A percentile compares a stretch with the other conserved stretches of the same genome.
Evolutionary conservation across 169 alveolate species (phyloP).

Genomic region (Plasmodium vivax): DNA sequence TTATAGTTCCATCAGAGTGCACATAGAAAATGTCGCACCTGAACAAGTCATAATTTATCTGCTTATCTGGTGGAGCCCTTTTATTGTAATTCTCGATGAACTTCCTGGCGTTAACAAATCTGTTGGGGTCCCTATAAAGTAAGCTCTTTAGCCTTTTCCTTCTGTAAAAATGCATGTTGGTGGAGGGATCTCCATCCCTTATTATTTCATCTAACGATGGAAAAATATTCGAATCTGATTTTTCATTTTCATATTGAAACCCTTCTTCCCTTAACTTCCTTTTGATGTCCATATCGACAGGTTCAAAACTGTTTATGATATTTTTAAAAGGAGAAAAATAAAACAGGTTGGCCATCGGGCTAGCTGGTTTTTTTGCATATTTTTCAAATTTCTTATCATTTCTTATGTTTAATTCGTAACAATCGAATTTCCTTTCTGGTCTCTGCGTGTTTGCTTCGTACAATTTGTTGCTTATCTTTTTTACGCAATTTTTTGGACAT

Average conservation of each 20-base stretch:
- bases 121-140: conserved; percentile 81
- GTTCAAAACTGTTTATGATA: conserved; percentile 73
- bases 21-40: conserved; percentile 80
- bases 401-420: conserved; percentile 79
- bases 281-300: conserved; percentile 45
- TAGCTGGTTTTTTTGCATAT: conserved; percentile 81
- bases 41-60: conserved; percentile 76
- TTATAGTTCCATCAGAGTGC: conserved; percentile 86
- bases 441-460: conserved; percentile 16
- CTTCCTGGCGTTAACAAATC: conserved; percentile 77
- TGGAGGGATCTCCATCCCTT: conserved; percentile 83
- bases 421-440: conserved; percentile 80
- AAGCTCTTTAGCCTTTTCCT: conserved; percentile 81
- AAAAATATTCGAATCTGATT: conserved; percentile 50
- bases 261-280: conserved; percentile 66
- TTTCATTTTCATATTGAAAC: conserved; percentile 63
- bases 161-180: conserved; percentile 82
- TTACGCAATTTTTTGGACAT: conserved; percentile 6
- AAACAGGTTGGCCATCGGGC: conserved; percentile 80
- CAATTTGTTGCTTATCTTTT: conserved; percentile 6
- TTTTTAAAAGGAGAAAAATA: conserved; percentile 83
- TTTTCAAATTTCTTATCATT: conserved; percentile 81
- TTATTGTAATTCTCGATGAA: conserved; percentile 80
- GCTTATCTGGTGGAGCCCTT: conserved; percentile 77
- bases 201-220: conserved; percentile 83